Conservation (phyloP, 2,329 filamentous ascomycete genomes). For the Cercospora nicotianae region DNA sequence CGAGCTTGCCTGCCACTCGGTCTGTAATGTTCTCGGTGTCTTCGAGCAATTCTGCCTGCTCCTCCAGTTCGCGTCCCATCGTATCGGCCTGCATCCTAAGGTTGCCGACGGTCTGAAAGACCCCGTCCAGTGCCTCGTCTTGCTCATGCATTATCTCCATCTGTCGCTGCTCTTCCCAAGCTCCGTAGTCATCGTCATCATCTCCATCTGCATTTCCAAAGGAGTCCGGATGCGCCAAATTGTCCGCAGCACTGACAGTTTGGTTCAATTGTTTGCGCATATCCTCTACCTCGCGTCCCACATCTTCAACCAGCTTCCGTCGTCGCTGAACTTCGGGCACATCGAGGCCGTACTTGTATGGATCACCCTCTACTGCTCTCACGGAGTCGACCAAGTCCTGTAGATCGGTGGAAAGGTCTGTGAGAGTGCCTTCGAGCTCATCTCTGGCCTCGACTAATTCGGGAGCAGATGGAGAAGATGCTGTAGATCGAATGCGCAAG, state of each 20-base stretch:
- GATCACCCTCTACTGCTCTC: slow-evolving; percentile 81
- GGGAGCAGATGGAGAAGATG: slow-evolving; percentile 68
- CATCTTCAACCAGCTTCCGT: slow-evolving; percentile 79
- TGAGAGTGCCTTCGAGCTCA: slow-evolving; percentile 78
- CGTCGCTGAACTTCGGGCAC: slow-evolving; percentile 78
- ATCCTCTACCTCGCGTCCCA: slow-evolving; percentile 82
- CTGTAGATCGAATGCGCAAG: slow-evolving; percentile 87
- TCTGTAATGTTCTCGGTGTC: slow-evolving; percentile 83
- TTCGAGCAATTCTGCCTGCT: slow-evolving; percentile 86
- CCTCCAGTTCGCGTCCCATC: slow-evolving; percentile 95
- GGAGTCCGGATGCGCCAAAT: slow-evolving; percentile 60
- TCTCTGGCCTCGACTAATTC: slow-evolving; percentile 63
- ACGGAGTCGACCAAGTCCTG: slow-evolving; percentile 86
- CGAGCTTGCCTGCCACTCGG: slow-evolving; percentile 79
- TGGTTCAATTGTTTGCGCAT: slow-evolving; percentile 81
- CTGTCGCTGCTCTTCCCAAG: slow-evolving; percentile 82
- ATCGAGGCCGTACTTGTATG: slow-evolving; percentile 82
- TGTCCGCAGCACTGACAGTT: slow-evolving; percentile 48
- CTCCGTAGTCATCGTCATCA: slow-evolving; percentile 62
- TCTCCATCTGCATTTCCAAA: slow-evolving; percentile 49
- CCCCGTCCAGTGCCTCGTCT: slow-evolving; percentile 87
- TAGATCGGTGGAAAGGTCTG: slow-evolving; percentile 76
- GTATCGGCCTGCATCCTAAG: slow-evolving; percentile 86
- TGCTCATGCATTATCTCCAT: slow-evolving; percentile 90
- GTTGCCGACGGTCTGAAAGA: slow-evolving; percentile 90